phyloP scores from a whole-genome alignment of 345 rosid species.

The Dipteronia sinensis region DNA sequence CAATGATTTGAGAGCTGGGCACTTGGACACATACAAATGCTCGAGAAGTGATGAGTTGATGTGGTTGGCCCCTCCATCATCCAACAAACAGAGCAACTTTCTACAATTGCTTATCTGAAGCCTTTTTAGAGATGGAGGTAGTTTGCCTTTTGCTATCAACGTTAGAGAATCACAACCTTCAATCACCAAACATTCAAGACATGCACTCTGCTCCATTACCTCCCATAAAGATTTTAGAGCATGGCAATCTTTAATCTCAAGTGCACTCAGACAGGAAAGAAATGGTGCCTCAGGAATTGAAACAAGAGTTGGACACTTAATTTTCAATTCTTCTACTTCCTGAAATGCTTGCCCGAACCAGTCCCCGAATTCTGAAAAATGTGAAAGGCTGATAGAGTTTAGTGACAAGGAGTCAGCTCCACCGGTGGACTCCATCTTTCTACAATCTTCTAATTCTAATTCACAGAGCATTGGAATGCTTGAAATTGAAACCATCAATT shows the following conservation, averaged over 20 bases:
- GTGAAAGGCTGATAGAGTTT: too few species aligned
- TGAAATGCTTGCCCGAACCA: too few species aligned
- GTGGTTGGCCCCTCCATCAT: not conserved
- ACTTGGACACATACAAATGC: not conserved
- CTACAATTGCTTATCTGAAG: not conserved
- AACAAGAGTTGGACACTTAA: not conserved
- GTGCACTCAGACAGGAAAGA: not conserved
- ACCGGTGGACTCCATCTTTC: not conserved
- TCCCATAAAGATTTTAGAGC: not conserved
- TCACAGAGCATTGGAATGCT: not conserved
- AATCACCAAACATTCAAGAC: not conserved
- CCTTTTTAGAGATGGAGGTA: not conserved
- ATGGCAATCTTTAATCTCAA: not conserved
- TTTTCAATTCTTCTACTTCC: not conserved
- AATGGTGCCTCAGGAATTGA: not conserved
- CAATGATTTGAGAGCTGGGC: not conserved
- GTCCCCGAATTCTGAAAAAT: too few species aligned
- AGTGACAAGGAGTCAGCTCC: not conserved
- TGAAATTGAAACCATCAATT: not conserved
- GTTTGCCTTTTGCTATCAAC: not conserved
- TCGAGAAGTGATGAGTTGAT: not conserved
- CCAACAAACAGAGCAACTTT: constrained; percentile 13
- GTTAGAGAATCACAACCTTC: not conserved
- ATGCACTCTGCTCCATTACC: not conserved
- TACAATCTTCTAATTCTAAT: not conserved